These are phyloP conservation scores for Haplographium delicatum DNA, from an alignment of 495 filamentous ascomycete species.

Conservation along the genomic window DNA sequence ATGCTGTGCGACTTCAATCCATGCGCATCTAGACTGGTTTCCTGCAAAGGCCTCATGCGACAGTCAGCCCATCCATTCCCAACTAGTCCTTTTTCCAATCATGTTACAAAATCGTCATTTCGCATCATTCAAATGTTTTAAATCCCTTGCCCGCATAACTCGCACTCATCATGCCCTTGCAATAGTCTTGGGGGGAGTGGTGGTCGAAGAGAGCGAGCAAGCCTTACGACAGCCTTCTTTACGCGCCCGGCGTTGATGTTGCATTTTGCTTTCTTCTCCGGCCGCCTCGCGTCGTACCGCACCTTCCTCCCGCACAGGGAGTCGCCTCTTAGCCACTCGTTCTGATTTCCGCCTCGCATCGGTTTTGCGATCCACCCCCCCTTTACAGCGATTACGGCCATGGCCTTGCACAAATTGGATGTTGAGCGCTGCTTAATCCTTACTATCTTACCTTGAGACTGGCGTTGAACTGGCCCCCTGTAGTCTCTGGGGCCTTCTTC, in stretches of 20 bases:
- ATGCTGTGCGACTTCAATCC: constrained; percentile 16
- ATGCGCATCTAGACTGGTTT: background rate
- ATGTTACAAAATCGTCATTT: background rate
- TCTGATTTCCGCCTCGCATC: constrained; percentile 1
- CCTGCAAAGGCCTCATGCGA: constrained; percentile 7
- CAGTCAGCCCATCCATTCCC: constrained; percentile 17
- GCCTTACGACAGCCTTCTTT: constrained; percentile 26
- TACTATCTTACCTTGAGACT: background rate
- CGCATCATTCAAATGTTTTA: constrained; percentile 6
- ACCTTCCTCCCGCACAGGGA: constrained; percentile 22
- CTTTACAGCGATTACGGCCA: background rate
- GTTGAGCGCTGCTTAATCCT: background rate
- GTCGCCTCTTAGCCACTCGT: constrained; percentile 12
- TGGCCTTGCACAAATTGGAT: background rate
- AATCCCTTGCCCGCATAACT: constrained; percentile 23
- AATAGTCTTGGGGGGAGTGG: constrained; percentile 10
- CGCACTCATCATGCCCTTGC: constrained; percentile 22
- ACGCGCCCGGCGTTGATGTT: constrained; percentile 25
- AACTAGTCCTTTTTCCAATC: constrained; percentile 11
- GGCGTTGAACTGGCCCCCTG: background rate
- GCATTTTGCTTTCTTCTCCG: constrained; percentile 15
- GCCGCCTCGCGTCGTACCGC: constrained; percentile 25
- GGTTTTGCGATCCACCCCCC: background rate
- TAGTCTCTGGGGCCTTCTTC: background rate
- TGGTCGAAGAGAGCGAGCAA: constrained; percentile 11